A percentile compares a stretch with the other conserved stretches of the same genome.
These are phyloP conservation scores for Pseudogymnoascus verrucosus DNA, from an alignment of 2,329 filamentous ascomycete genomes.

Conservation along the genomic window DNA sequence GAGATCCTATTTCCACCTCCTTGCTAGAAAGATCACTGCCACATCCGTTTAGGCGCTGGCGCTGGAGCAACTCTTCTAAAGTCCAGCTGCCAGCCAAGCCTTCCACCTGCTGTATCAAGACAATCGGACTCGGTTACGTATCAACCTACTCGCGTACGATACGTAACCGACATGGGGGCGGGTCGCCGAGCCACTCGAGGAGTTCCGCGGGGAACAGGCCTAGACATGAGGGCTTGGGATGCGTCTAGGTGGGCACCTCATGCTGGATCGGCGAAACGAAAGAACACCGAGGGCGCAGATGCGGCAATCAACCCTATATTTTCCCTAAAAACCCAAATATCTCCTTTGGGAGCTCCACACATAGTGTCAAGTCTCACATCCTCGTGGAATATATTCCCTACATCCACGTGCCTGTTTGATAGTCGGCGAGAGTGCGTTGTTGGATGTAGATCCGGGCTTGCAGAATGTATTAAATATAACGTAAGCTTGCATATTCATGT, in stretches of 20 bases:
- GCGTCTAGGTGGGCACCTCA: neutral
- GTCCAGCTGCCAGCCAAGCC: neutral
- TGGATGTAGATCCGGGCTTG: neutral
- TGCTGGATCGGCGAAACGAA: neutral
- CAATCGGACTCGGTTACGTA: neutral
- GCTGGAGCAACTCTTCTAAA: neutral
- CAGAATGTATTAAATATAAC: neutral
- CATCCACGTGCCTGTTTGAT: neutral
- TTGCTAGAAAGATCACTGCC: neutral
- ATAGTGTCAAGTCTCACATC: neutral
- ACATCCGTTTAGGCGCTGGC: neutral
- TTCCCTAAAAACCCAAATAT: neutral
- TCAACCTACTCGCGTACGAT: neutral
- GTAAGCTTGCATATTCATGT: neutral
- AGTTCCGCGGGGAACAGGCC: neutral
- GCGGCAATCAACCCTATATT: neutral
- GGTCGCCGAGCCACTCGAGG: neutral
- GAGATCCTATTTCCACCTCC: neutral
- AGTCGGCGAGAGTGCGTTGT: neutral
- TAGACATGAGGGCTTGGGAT: neutral
- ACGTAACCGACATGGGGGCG: neutral
- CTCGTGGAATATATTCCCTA: neutral
- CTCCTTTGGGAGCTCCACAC: neutral
- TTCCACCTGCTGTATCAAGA: neutral
- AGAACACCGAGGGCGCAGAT: neutral